Evolutionary conservation across 179 eudicot genomes (phyloP), one percentile per base, ranked within the genome.

Genomic region (Beta lomatogona): DNA sequence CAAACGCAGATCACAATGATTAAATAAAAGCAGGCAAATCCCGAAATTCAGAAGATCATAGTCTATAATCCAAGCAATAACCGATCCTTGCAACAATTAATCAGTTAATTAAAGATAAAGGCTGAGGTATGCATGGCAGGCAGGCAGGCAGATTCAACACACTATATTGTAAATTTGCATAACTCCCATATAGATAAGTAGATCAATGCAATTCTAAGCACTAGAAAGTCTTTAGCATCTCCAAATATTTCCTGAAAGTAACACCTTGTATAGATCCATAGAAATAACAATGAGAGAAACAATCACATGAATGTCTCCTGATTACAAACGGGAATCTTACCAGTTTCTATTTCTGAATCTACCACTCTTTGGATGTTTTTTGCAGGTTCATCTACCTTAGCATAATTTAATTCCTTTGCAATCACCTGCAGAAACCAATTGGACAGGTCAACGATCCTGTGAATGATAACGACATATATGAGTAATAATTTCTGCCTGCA

Each of bases 341-440:
- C 87, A 72, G 57, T 64, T 77, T 65, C 73, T 67, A 78, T 61
- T 71, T 81, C 87, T 77, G 86, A 77, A 54, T 73, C 85, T 52
- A 80, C 71, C 6, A 45, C 68, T 83, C 81, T 73, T 36, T 73
- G 77, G 58, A 53, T 59, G 58, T 55, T 68, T 79, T 58, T 69
- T 41, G 19, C 84, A 79, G 82, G 80, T 61, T 81, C 87, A 80
- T 77, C 66, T 75, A 77, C 83, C 53, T 81, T 70, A 72, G 93
- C 93, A 86, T 84, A 91, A 83, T 92, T 93, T 77, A 94, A 76
- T 77, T 93, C 96, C 79, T 72, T 84, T 83, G 83, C 98, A 50
- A n/a, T 64, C 12, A 94, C 92, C 98, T 94, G 76, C 73, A 79
- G 59, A 71, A 64, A 84, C 53, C 77, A 71, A 7, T 67, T 57